Evolutionary conservation across 169 alveolate genomes (phyloP), one percentile per base, ranked within the genome.

Genomic region (Plasmodium knowlesi): DNA sequence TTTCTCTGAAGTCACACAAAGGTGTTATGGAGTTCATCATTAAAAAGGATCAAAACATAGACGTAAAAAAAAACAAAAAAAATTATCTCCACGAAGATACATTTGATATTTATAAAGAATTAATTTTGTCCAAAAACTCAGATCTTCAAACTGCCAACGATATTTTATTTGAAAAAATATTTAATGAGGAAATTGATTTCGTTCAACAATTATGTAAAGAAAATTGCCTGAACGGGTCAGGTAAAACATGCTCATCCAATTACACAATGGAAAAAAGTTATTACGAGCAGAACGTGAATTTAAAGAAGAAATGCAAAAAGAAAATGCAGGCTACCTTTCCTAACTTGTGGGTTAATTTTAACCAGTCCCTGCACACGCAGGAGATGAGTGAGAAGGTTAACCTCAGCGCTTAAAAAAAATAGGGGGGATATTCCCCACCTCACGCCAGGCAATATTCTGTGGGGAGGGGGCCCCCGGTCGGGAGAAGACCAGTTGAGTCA

Each of bases 121-220:
- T 78, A 61, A 89, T 89, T 28, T n/a, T 89, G 50, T 89, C 83
- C 0, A 89, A 89, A 79, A 79, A 89, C n/a, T 19, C 78, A 76
- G 76, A 78, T 32, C 16, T 19, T 2, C 73, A 19, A 14, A 79
- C 46, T 9, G 78, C 89, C 9, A 34, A 79, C 41, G 76, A 89
- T 54, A 79, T 78, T 19, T 19, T 89, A 30, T 89, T 89, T 80
- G 94, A 89, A 25, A 89, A 89, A 89, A 89, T 57, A 12, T 89
- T 89, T 89, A 89, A 89, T 70, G 95, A 91, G 53, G 82, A 91
- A 91, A 91, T 91, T 32, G 54, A 91, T 30, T 67, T 82, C 46
- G 85, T 91, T 46, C 84, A 91, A 91, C 81, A 82, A 14, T 81
- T 91, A 73, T 91, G 92, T 28, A 82, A 82, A 72, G 54, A 53